phyloP scores from a whole-genome alignment of 441 rosid species.

The Kokia cookei region DNA sequence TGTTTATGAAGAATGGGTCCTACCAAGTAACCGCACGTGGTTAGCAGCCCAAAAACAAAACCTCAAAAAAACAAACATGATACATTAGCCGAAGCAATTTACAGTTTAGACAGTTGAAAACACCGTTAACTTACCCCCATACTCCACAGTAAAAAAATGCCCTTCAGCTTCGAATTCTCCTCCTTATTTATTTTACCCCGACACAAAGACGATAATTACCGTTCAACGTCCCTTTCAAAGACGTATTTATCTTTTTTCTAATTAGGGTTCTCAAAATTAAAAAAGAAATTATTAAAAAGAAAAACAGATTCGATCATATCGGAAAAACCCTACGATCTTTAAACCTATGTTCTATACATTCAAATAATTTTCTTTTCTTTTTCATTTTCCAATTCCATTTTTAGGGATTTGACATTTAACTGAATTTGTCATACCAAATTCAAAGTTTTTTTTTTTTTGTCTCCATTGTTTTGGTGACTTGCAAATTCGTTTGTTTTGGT shows the following conservation, averaged over 20 bases:
- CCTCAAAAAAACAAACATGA: too few species aligned
- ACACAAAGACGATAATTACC: background rate
- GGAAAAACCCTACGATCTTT: background rate
- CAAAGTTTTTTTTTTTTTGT: background rate
- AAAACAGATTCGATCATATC: background rate
- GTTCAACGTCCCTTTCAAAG: conserved; percentile 21
- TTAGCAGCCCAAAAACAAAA: background rate
- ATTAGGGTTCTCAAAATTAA: conserved; percentile 6
- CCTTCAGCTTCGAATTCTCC: background rate
- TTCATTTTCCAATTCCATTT: background rate
- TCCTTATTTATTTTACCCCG: background rate
- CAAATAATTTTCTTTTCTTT: background rate
- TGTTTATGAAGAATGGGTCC: background rate
- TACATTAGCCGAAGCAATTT: background rate
- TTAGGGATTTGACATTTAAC: conserved; percentile 11
- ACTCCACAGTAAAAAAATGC: background rate
- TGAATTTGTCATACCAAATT: background rate
- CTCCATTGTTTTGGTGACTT: conserved; percentile 5
- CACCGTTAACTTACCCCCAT: background rate
- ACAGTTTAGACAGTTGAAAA: background rate
- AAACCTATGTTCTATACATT: conserved; percentile 8
- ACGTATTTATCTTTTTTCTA: background rate
- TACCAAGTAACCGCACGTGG: background rate
- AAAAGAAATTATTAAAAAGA: background rate
- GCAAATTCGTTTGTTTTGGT: conserved; percentile 1